A percentile compares a stretch with the other conserved stretches of the same genome.
Conservation (phyloP, 352 stramenopile species). For the Elongisporangium anandrum region DNA sequence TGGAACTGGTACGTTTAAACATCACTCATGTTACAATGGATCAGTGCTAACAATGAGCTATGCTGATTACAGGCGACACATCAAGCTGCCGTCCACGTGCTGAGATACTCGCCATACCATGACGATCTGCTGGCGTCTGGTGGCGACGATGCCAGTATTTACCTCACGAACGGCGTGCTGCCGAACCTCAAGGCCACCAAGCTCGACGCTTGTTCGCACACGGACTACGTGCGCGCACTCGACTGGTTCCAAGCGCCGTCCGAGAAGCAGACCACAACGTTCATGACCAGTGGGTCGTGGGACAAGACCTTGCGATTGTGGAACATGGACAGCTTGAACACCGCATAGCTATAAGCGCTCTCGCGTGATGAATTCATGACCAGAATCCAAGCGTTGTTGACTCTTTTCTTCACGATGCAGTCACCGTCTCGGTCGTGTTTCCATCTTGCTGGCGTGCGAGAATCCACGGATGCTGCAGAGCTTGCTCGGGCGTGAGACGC, state of each 20-base stretch:
- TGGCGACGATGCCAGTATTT: slow-evolving; percentile 57
- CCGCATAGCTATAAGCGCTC: slow-evolving; percentile 4
- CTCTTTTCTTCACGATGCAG: slow-evolving; percentile 19
- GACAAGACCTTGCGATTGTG: slow-evolving; percentile 57
- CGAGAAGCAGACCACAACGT: slow-evolving; percentile 8
- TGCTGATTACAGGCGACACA: slow-evolving; percentile 21
- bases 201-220: slow-evolving; percentile 23
- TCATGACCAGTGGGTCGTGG: slow-evolving; percentile 54
- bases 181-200: slow-evolving; percentile 11
- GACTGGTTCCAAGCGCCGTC: slow-evolving; percentile 41
- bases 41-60: slow-evolving; percentile 2
- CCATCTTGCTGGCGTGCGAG: slow-evolving; percentile 1
- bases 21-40: neutral
- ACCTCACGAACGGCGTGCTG: slow-evolving; percentile 32
- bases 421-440: neutral
- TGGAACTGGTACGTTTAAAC: slow-evolving; percentile 17
- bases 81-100: slow-evolving; percentile 38
- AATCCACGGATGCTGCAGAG: slow-evolving; percentile 63
- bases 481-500: slow-evolving; percentile 54
- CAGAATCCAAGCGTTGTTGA: neutral
- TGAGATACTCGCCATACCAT: slow-evolving; percentile 66
- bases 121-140: slow-evolving; percentile 55
- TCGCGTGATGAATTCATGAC: neutral
- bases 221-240: slow-evolving; percentile 70
- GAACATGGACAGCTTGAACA: slow-evolving; percentile 22